Base-by-base conservation (phyloP, 768 basidiomycete genomes). In the Leucogyrophana mollusca region DNA sequence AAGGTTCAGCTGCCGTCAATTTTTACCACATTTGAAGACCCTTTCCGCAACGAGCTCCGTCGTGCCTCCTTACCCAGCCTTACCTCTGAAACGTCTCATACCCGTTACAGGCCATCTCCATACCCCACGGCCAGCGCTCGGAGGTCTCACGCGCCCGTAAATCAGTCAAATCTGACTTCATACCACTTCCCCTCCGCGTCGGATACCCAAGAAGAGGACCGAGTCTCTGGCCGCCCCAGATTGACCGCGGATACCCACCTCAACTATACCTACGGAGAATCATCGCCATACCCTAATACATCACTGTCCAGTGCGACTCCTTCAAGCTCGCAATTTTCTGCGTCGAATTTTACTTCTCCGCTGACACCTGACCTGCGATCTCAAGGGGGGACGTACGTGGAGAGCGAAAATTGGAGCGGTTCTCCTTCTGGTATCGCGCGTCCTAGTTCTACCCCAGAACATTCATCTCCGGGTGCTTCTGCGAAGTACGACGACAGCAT, bases 1-100 rank as follows among this genome's bases (percentile, higher is more conserved):
- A 80, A 79, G 62, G 82, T 87, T 47, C 80, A 84, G 67, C 73
- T 89, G 14, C 87, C 86, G 14, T 85, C 85, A 57, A 85, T 88
- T 54, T 86, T 85, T 53, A 78, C 80, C 24, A 74, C 79, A 23
- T 83, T 87, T 51, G 80, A 83, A 61, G 84, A 84, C 60, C 70
- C 73, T 20, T 66, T 77, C 60, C 63, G 75, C 48, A 68, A 67
- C 55, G 82, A 83, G 35, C 65, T 62, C 44, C 80, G 86, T 45
- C 79, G 85, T 36, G 70, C 82, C 3, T 85, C 85, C 3, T 72
- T 88, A 17, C 84, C 85, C 2, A 78, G 73, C 40, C 71, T 85
- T 36, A 67, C 73, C 59, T 72, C 79, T 16, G 80, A 83, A 44
- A 20, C 62, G 13, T 54, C 62, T 1, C 54, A 67, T 52, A 60